phyloP scores from a whole-genome alignment of 2,329 filamentous ascomycete genomes.

The Fonsecaea monophora region DNA sequence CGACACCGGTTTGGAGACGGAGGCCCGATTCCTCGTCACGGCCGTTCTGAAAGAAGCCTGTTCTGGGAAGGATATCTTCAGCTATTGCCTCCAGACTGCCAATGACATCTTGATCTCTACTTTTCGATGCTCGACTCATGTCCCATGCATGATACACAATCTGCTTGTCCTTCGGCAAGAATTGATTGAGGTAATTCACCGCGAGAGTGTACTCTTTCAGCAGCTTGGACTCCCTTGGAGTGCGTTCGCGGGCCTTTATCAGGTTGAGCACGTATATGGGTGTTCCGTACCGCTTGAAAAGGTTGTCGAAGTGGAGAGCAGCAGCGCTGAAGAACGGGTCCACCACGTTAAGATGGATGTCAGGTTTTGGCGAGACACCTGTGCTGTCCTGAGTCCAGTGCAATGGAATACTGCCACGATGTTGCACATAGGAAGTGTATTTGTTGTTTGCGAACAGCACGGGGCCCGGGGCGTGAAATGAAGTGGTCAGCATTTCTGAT shows the following conservation, averaged over 20 bases:
- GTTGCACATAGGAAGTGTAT: slow-evolving; percentile 96
- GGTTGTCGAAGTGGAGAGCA: slow-evolving; percentile 90
- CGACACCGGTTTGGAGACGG: slow-evolving; percentile 86
- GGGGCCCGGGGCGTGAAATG: slow-evolving; percentile 89
- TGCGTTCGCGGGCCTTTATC: slow-evolving; percentile 86
- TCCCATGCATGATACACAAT: slow-evolving; percentile 97
- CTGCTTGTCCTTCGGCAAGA: slow-evolving; percentile 79
- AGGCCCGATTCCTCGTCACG: slow-evolving; percentile 70
- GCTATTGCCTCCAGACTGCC: slow-evolving; percentile 87
- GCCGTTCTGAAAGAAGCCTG: slow-evolving; percentile 95
- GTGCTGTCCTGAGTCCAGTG: slow-evolving; percentile 98
- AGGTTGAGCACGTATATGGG: slow-evolving; percentile 92
- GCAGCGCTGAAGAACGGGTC: slow-evolving; percentile 96
- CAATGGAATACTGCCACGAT: slow-evolving; percentile 92
- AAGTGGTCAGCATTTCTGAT: slow-evolving; percentile 90
- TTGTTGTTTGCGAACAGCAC: slow-evolving; percentile 85
- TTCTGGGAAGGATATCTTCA: slow-evolving; percentile 81
- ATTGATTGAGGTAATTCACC: slow-evolving; percentile 92
- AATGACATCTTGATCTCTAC: slow-evolving; percentile 91
- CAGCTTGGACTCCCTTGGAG: slow-evolving; percentile 88
- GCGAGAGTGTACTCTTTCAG: slow-evolving; percentile 85
- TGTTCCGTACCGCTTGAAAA: slow-evolving; percentile 91
- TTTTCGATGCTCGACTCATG: slow-evolving; percentile 95
- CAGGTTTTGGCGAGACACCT: slow-evolving; percentile 93
- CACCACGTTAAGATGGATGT: slow-evolving; percentile 92